Percentiles rank a stretch among this genome's conserved stretches.
Evolutionary conservation across 805 yeast genomes (phyloP).

Genomic region (Yamadazyma insecticola): DNA sequence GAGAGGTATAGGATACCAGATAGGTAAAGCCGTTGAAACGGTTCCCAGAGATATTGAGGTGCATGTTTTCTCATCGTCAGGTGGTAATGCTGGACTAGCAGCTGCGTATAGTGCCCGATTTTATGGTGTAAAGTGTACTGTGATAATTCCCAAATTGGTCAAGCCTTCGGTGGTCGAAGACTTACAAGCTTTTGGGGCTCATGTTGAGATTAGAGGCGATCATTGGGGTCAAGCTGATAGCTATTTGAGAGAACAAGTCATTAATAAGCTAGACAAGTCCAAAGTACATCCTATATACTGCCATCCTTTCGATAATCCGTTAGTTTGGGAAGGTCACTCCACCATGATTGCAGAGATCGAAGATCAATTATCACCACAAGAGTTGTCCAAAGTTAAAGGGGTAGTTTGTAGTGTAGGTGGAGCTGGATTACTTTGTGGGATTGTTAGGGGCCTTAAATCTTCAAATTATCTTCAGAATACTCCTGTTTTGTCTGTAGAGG

Average conservation of each 20-base stretch:
- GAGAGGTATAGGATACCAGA: slow-evolving; percentile 49
- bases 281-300: slow-evolving; percentile 22
- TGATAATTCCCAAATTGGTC: slow-evolving; percentile 20
- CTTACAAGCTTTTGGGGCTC: slow-evolving; percentile 18
- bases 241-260: slow-evolving; percentile 14
- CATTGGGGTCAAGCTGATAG: slow-evolving; percentile 33
- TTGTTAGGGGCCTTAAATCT: slow-evolving; percentile 20
- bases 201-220: slow-evolving; percentile 18
- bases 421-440: slow-evolving; percentile 30
- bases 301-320: slow-evolving; percentile 29
- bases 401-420: slow-evolving; percentile 31
- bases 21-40: slow-evolving; percentile 19
- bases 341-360: slow-evolving; percentile 22
- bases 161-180: slow-evolving; percentile 16
- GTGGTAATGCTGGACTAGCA: slow-evolving; percentile 35
- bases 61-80: slow-evolving; percentile 24
- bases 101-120: slow-evolving; percentile 24
- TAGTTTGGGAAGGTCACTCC: slow-evolving; percentile 29
- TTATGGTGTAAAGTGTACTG: slow-evolving; percentile 22
- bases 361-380: slow-evolving; percentile 13
- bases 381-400: slow-evolving; percentile 17
- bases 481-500: slow-evolving; percentile 25
- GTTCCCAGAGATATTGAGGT: too few species aligned
- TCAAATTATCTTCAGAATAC: slow-evolving; percentile 10
- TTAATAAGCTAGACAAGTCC: slow-evolving; percentile 8